Conservation (phyloP, 192 early-diverging fungal species). For the Rhizophagus prolifer region DNA sequence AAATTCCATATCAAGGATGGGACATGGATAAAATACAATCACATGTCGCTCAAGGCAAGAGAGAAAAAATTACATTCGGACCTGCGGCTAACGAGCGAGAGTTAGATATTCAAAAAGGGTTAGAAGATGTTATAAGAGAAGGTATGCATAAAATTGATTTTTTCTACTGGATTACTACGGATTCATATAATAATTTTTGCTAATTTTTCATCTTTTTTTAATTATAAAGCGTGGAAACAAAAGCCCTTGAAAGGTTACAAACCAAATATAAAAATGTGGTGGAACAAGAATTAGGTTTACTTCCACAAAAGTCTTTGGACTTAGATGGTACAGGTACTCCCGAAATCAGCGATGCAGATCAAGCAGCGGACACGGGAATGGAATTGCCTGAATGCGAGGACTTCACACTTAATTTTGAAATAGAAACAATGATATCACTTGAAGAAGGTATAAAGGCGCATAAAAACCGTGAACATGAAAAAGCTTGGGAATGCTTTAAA, state of each 20-base stretch:
- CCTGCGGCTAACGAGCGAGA: not conserved
- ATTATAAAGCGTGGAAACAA: slow-evolving; percentile 10
- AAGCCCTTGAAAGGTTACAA: not conserved
- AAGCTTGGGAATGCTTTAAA: slow-evolving; percentile 20
- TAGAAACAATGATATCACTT: not conserved
- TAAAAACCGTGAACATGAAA: not conserved
- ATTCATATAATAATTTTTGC: not conserved
- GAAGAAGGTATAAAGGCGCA: slow-evolving; percentile 22
- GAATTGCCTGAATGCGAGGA: not conserved
- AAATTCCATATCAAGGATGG: not conserved
- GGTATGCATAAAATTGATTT: not conserved
- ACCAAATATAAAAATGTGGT: not conserved
- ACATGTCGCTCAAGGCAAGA: not conserved
- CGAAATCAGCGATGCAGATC: not conserved
- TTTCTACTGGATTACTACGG: not conserved
- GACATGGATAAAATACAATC: not conserved
- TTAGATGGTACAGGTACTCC: not conserved
- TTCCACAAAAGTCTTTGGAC: not conserved
- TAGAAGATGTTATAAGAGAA: not conserved
- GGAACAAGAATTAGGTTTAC: not conserved
- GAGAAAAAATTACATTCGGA: not conserved
- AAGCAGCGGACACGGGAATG: too few relatives aligned
- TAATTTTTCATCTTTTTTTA: not conserved
- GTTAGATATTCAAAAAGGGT: not conserved
- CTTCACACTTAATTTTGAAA: not conserved